Conservation (phyloP, 192 early-diverging fungal genomes). For the Entomortierella chlamydospora region DNA sequence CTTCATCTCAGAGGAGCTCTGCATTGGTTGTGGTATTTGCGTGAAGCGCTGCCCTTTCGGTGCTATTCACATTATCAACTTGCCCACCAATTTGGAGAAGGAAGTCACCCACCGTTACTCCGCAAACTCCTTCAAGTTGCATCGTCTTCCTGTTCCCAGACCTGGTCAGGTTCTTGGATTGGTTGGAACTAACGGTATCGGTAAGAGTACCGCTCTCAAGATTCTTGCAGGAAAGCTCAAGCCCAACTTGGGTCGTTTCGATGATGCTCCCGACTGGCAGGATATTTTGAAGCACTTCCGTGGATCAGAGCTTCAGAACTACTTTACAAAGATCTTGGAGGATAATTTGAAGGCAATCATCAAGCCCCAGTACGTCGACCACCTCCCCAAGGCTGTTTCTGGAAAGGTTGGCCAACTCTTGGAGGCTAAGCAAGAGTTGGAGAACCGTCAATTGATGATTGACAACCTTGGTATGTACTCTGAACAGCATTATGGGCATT, state of each 20-base stretch:
- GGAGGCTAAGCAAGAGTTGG: slow-evolving; percentile 73
- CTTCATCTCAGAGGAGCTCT: slow-evolving; percentile 93
- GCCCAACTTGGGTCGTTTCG: slow-evolving; percentile 93
- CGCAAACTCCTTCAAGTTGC: slow-evolving; percentile 98
- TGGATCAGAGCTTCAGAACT: slow-evolving; percentile 97
- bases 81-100: slow-evolving; percentile 94
- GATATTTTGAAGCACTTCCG: slow-evolving; percentile 97
- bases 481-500: not conserved
- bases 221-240: slow-evolving; percentile 94
- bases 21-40: slow-evolving; percentile 99
- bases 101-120: slow-evolving; percentile 97
- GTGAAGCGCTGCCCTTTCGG: slow-evolving; percentile 97
- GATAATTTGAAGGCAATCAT: slow-evolving; percentile 95
- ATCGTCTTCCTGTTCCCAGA: slow-evolving; percentile 93
- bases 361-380: slow-evolving; percentile 97
- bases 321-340: slow-evolving; percentile 97
- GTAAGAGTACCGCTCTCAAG: slow-evolving; percentile 95
- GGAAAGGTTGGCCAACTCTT: slow-evolving; percentile 84
- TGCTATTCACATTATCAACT: slow-evolving; percentile 96
- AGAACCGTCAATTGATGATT: slow-evolving; percentile 83
- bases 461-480: slow-evolving; percentile 67
- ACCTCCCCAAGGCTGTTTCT: slow-evolving; percentile 82
- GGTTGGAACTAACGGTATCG: slow-evolving; percentile 97
- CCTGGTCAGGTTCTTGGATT: slow-evolving; percentile 97
- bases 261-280: slow-evolving; percentile 92